These are phyloP conservation scores for Pseudonectria buxi DNA, from an alignment of 2,329 filamentous ascomycete species.

Conservation along the genomic window DNA sequence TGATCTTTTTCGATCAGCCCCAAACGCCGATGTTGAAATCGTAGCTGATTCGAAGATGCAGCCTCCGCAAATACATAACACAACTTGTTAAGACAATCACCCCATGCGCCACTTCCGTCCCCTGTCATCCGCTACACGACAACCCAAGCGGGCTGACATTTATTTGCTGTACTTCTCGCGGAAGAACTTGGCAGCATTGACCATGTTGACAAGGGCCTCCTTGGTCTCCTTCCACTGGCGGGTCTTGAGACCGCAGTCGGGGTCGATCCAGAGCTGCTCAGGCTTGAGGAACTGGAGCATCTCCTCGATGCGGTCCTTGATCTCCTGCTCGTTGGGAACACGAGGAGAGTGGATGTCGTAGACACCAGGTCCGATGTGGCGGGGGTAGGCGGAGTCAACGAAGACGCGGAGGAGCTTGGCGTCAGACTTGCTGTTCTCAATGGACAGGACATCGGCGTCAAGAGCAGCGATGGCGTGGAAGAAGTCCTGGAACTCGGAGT, in stretches of 20 bases:
- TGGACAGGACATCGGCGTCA: constrained; percentile 95
- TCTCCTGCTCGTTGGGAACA: constrained; percentile 95
- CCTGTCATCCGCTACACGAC: constrained; percentile 11
- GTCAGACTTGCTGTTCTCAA: constrained; percentile 99
- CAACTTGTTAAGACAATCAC: constrained; percentile 25
- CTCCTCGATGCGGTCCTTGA: constrained; percentile 95
- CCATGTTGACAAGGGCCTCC: constrained; percentile 92
- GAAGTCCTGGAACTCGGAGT: constrained; percentile 99
- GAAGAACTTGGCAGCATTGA: constrained; percentile 96
- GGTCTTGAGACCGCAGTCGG: constrained; percentile 98
- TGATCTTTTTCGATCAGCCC: constrained; percentile 29
- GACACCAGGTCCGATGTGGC: constrained; percentile 98
- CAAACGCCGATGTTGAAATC: constrained; percentile 56
- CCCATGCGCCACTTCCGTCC: constrained; percentile 14
- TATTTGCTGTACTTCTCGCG: constrained; percentile 77
- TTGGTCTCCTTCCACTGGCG: constrained; percentile 98
- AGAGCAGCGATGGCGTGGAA: constrained; percentile 99
- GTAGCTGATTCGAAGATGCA: constrained; percentile 37
- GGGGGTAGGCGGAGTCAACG: constrained; percentile 92
- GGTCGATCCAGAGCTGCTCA: constrained; percentile 99
- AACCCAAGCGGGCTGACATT: constrained; percentile 19
- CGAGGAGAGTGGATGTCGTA: constrained; percentile 99
- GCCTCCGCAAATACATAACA: constrained; percentile 24
- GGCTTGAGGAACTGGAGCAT: constrained; percentile 97
- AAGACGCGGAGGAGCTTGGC: constrained; percentile 99